These are phyloP conservation scores for Coemansia sp. DNA, from an alignment of 192 early-diverging fungal genomes.

Conservation along the genomic window DNA sequence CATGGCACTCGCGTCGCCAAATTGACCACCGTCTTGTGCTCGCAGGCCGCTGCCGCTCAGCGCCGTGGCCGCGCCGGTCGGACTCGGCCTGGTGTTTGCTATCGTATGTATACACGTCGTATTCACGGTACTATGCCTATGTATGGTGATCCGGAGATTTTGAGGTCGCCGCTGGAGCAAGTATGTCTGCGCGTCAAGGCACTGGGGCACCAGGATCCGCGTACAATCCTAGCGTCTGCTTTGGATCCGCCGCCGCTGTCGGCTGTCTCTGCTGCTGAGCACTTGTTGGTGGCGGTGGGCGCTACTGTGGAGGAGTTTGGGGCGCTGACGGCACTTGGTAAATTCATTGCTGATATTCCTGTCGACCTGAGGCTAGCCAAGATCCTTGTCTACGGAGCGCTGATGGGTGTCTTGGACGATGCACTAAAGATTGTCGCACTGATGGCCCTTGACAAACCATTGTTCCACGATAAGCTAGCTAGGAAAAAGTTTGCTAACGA, in stretches of 20 bases:
- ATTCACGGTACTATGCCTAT: slow-evolving; percentile 60
- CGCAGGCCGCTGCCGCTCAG: slow-evolving; percentile 64
- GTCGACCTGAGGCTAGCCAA: slow-evolving; percentile 80
- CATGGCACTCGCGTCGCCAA: slow-evolving; percentile 62
- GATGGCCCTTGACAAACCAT: slow-evolving; percentile 48
- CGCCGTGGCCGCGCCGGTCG: slow-evolving; percentile 86
- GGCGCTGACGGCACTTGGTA: slow-evolving; percentile 70
- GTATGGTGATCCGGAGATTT: slow-evolving; percentile 75
- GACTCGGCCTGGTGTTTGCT: slow-evolving; percentile 75
- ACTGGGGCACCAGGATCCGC: slow-evolving; percentile 64
- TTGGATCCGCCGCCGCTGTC: slow-evolving; percentile 68
- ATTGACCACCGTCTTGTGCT: slow-evolving; percentile 57
- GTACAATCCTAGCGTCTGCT: slow-evolving; percentile 59
- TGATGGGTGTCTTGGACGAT: slow-evolving; percentile 75
- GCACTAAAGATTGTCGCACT: slow-evolving; percentile 69
- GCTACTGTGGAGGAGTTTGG: slow-evolving; percentile 57
- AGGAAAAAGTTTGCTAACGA: slow-evolving; percentile 16
- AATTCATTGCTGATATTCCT: slow-evolving; percentile 70
- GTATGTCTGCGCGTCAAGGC: slow-evolving; percentile 73
- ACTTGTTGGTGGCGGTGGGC: slow-evolving; percentile 62
- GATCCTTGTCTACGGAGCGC: slow-evolving; percentile 73
- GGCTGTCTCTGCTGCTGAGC: slow-evolving; percentile 62
- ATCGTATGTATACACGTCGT: slow-evolving; percentile 65
- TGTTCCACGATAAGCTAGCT: slow-evolving; percentile 7
- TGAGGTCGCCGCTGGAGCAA: slow-evolving; percentile 82